Percentiles rank a stretch among this genome's conserved stretches.
These are phyloP conservation scores for Populus ilicifolia DNA, from an alignment of 345 rosid genomes.

Conservation along the genomic window DNA sequence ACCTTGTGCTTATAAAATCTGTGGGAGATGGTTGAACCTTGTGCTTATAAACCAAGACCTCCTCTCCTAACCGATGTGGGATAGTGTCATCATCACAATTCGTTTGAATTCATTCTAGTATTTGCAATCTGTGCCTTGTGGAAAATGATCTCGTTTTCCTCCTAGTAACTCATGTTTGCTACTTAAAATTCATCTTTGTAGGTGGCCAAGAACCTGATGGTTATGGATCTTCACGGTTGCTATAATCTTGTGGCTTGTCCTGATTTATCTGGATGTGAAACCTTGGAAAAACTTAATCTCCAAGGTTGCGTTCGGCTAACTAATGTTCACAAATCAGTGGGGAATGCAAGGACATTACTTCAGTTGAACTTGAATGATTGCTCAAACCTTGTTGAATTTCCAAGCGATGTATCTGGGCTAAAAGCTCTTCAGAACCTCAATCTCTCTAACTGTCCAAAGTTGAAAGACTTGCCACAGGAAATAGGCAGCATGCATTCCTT, in stretches of 20 bases:
- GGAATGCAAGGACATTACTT: constrained; percentile 26
- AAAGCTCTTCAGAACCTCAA: constrained; percentile 35
- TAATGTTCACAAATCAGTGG: constrained; percentile 37
- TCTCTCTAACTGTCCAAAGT: constrained; percentile 36
- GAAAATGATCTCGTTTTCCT: not conserved
- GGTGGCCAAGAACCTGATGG: constrained; percentile 41
- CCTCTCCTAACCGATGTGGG: too few species aligned
- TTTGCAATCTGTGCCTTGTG: too few species aligned
- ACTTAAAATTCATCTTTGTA: constrained; percentile 1
- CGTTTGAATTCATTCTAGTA: too few species aligned
- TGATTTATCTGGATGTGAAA: constrained; percentile 31
- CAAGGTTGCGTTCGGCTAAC: constrained; percentile 29
- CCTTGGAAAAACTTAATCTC: constrained; percentile 42
- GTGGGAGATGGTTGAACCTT: too few species aligned
- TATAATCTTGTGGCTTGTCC: constrained; percentile 34
- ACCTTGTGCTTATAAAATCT: too few species aligned
- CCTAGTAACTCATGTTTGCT: not conserved
- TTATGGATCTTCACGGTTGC: constrained; percentile 42
- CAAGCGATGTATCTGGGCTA: constrained; percentile 41
- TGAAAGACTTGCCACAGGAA: constrained; percentile 39
- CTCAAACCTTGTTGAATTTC: constrained; percentile 34
- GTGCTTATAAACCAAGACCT: too few species aligned
- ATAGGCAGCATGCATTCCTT: constrained; percentile 43
- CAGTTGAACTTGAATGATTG: constrained; percentile 41
- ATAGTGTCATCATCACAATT: too few species aligned